Evolutionary conservation across 148 eudicot genomes (phyloP), one percentile per base, ranked within the genome.

Genomic region (Cornus suecica): DNA sequence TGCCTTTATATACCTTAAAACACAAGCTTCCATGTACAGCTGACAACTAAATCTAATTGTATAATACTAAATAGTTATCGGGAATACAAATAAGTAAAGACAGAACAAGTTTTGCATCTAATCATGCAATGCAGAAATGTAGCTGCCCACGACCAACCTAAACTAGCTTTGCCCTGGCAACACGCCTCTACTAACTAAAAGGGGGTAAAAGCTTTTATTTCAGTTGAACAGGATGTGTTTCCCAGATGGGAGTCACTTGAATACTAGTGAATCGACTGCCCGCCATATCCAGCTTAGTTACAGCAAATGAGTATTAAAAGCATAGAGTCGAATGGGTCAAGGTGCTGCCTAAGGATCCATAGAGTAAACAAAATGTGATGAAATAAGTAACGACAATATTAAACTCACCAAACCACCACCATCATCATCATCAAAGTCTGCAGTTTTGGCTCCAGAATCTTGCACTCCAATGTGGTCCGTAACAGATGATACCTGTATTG

Each of bases 391-490:
- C 2, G 14, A 61, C 28, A 18, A 70, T 62, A 32, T 31, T 76
- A 25, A 26, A 84, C 98, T 90, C 80, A 94, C 98, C 98, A 94
- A 77, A 76, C 98, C 98, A 82, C 98, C 98, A 4, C 98, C 99
- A 60, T 95, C 99, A 70, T 96, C 98, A 80, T 96, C 99, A 83
- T 96, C 99, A 65, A 96, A 91, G 72, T 96, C 99, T 15, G 98
- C 93, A 74, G 92, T 83, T 80, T 89, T 89, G 34, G 90, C 85
- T 75, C 92, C 98, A 1, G 92, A 71, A 60, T 94, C 95, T 84
- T 92, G 98, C 42, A 78, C 90, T 66, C 86, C 86, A 72, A 92
- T 83, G 86, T 94, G 98, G 56, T 94, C 98, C 10, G 98, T 86
- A 67, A 92, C 95, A 54, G 90, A 92, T 32, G 95, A 90, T 81